Evolutionary conservation across 345 rosid species (phyloP).

Genomic region (Anastatica hierochuntica): DNA sequence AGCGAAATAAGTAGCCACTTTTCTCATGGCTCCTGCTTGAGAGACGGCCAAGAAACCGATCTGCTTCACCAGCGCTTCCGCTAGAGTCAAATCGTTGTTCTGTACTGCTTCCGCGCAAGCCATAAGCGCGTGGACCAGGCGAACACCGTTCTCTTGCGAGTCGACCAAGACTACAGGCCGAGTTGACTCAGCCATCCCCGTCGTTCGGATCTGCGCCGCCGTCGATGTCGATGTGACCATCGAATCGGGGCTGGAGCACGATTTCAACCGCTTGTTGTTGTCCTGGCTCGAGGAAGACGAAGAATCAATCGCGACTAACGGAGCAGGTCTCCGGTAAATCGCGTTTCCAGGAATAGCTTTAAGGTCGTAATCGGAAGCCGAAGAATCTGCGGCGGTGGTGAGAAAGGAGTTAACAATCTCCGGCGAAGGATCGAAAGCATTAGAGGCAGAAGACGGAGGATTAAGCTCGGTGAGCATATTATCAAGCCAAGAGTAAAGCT

Average conservation of each 20-base stretch:
- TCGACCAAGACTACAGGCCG: conserved; percentile 67
- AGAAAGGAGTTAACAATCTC: conserved; percentile 26
- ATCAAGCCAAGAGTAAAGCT: conserved; percentile 62
- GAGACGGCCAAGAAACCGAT: conserved; percentile 58
- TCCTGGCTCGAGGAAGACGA: conserved; percentile 21
- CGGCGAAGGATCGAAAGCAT: neutral
- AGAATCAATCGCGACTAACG: conserved; percentile 20
- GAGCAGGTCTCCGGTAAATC: conserved; percentile 24
- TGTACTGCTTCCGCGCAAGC: conserved; percentile 90
- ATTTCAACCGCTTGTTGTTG: conserved; percentile 34
- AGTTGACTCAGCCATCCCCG: conserved; percentile 3
- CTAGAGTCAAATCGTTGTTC: conserved; percentile 45
- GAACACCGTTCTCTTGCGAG: conserved; percentile 78
- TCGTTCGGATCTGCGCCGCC: conserved; percentile 12
- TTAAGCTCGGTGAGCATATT: conserved; percentile 52
- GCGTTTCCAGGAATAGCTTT: conserved; percentile 76
- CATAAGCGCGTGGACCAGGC: conserved; percentile 71
- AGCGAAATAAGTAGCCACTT: conserved; percentile 90
- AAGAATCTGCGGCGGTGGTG: conserved; percentile 30
- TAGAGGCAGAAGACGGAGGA: conserved; percentile 8
- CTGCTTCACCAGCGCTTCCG: conserved; percentile 73
- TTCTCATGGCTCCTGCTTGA: conserved; percentile 80
- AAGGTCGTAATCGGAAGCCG: conserved; percentile 54
- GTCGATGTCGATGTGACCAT: conserved; percentile 20
- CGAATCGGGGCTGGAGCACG: conserved; percentile 28